Base-by-base conservation (phyloP, 495 filamentous ascomycete species). In the Aspergillus panamensis region DNA sequence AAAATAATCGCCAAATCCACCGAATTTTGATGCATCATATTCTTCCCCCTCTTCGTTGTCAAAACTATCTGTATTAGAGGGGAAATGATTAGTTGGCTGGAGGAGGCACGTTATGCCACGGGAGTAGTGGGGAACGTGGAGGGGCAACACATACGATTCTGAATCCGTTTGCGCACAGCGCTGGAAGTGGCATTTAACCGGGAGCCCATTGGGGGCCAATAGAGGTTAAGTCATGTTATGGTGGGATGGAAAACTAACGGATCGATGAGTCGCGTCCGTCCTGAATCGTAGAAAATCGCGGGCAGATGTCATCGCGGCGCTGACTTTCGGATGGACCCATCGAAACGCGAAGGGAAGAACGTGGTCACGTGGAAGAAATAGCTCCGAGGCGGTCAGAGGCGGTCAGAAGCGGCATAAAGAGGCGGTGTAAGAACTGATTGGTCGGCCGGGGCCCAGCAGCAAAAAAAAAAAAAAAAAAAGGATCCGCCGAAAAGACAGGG, bases 1-100 rank as follows among this genome's bases (percentile, higher is more conserved):
- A 67, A 95, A 92, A 66, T 97, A 98, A 60, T 96, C 91, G 16
- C 79, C 73, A 65, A 96, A 91, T 3, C 91, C 92, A 6, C 92
- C 92, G 66, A 96, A 97, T 51, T 80, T 83, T 37, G 91, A 96
- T 1, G 79, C 82, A 55, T 85, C 87, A 73, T 98, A 98, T 73
- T 97, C 94, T 58, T 96, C 92, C 54, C 93, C 94, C 16, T 81
- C 82, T 66, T 96, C 93, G 66, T 83, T 68, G 8, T 81, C 69
- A 64, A 87, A 87, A 13, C 72, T 76, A 69, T 87, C 80, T 83
- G 66, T 45, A 56, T 37, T 49, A 29, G 8, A 10, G 47, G 39
- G 32, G 12, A 51, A 58, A 65, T 54, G 69, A 61, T 44, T 52
- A 17, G 32, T 31, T 8, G 48, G 48, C 16, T 25, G 45, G 48